Base-by-base conservation (phyloP, 2,329 filamentous ascomycete genomes). In the Ceratocystis variospora region DNA sequence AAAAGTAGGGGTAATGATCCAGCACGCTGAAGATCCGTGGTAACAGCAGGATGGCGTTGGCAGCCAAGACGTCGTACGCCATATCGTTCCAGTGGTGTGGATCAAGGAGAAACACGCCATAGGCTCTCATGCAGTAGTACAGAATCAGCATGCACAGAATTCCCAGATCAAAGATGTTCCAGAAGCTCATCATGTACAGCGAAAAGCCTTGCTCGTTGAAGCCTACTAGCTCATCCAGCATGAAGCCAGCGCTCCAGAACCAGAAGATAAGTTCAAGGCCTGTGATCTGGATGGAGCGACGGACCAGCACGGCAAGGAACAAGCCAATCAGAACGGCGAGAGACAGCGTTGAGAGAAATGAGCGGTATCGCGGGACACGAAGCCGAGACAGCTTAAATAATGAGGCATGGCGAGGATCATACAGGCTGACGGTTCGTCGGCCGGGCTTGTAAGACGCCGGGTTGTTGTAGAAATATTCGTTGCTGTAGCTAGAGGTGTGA, bases 171-270 rank as follows among this genome's bases (percentile, higher is more conserved):
- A 96, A 96, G 46, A 92, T 85, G 74, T 96, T 96, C 93, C 93
- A 96, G 74, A 96, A 94, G 74, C 90, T 96, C 86, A 96, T 93
- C 72, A 96, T 90, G 76, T 96, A 97, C 37, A 97, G 83, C 46
- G 91, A 92, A 74, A 96, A 96, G 2, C 93, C 93, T 76, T 96
- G 91, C 75, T 97, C 93, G 70, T 92, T 96, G 79, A 96, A 96
- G 10, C 92, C 92, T 19, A 96, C 91, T 25, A 97, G 83, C 76
- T 96, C 93, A 72, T 96, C 93, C 41, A 96, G 83, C 90, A 96
- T 96, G 75, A 95, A 96, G 0, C 93, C 93, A 31, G 90, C 90
- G 73, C 90, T 96, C 92, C 93, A 97, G 75, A 96, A 90, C 93
- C 93, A 97, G 76, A 97, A 96, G 12, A 96, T 75, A 17, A 96